Evolutionary conservation across 768 basidiomycete genomes (phyloP), one percentile per base, ranked within the genome.

Genomic region (Gelatoporia subvermispora): DNA sequence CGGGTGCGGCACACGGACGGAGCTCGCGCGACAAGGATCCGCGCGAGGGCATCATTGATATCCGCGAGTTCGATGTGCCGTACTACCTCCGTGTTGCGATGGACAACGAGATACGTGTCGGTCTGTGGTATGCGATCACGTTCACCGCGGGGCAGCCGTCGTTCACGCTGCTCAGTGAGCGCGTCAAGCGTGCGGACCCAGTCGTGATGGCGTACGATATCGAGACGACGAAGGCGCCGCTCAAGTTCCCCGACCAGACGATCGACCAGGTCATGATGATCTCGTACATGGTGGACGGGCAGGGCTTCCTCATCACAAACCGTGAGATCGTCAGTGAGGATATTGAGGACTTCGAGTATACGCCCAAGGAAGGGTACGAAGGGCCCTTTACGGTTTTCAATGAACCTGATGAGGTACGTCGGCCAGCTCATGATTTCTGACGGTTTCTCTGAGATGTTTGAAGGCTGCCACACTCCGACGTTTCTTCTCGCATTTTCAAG

Each of bases 201-300:
- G 93, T 99, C 37, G 93, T 99, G 45, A 88, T 99, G 91, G 96
- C 96, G 0, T 99, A 76, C 65, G 96, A 98, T 82, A 99, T 99
- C 62, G 96, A 99, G 67, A 94, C 92, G 16, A 95, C 94, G 1
- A 99, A 99, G 70, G 88, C 91, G n/a, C 95, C 96, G n/a, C 81
- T 98, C 59, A 98, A 98, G 68, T 98, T 98, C 63, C 95, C 96
- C 1, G 96, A 98, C 70, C 87, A 93, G 57, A 79, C 82, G 7
- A 85, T 91, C 21, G 96, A 98, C 71, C 94, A 97, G 64, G 93
- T 99, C 59, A 99, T 99, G 95, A 99, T 99, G 96, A 98, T 99
- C 54, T 99, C 96, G 38, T 99, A 98, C 69, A 98, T 99, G 94
- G 74, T 99, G 16, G 96, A 99, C 63, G 95, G 93, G 0, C 91